Conservation (phyloP, 2,329 filamentous ascomycete species). For the Nigrograna mackinnonii region DNA sequence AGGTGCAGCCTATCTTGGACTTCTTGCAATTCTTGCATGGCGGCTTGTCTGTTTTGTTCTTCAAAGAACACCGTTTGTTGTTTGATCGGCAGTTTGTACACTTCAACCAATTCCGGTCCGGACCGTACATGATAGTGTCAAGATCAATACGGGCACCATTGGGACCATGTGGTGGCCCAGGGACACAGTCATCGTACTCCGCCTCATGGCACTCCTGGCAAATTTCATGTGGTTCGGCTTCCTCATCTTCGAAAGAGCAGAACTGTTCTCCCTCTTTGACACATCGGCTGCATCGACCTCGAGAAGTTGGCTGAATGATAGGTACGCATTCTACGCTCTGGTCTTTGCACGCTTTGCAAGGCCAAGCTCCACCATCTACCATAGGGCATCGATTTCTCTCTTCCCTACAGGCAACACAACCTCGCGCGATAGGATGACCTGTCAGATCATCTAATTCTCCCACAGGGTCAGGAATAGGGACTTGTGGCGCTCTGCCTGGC, state of each 20-base stretch:
- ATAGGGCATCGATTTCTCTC: slow-evolving; percentile 24
- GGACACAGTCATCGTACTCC: slow-evolving; percentile 14
- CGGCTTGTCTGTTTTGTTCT: slow-evolving; percentile 24
- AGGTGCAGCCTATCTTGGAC: slow-evolving; percentile 29
- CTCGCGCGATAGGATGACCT: slow-evolving; percentile 35
- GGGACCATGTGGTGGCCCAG: slow-evolving; percentile 18
- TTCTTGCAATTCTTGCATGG: slow-evolving; percentile 38
- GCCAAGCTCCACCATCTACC: slow-evolving; percentile 30
- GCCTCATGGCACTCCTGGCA: slow-evolving; percentile 22
- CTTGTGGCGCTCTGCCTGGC: slow-evolving; percentile 12
- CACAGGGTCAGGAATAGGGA: slow-evolving; percentile 24
- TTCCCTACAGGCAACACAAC: slow-evolving; percentile 37
- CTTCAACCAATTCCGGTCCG: slow-evolving; percentile 14
- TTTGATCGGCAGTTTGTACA: slow-evolving; percentile 33
- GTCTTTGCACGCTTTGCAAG: slow-evolving; percentile 21
- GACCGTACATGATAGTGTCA: slow-evolving; percentile 20
- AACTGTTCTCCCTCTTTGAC: slow-evolving; percentile 7
- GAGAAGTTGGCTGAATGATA: slow-evolving; percentile 30
- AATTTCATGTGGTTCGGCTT: slow-evolving; percentile 13
- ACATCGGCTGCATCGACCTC: slow-evolving; percentile 37
- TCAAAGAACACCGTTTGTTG: slow-evolving; percentile 36
- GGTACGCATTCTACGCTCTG: slow-evolving; percentile 32
- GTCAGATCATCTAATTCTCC: slow-evolving; percentile 28
- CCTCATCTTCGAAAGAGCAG: slow-evolving; percentile 24
- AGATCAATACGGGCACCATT: slow-evolving; percentile 20